These are phyloP conservation scores for Mytilinidion resinicola DNA, from an alignment of 495 filamentous ascomycete species.

Conservation along the genomic window DNA sequence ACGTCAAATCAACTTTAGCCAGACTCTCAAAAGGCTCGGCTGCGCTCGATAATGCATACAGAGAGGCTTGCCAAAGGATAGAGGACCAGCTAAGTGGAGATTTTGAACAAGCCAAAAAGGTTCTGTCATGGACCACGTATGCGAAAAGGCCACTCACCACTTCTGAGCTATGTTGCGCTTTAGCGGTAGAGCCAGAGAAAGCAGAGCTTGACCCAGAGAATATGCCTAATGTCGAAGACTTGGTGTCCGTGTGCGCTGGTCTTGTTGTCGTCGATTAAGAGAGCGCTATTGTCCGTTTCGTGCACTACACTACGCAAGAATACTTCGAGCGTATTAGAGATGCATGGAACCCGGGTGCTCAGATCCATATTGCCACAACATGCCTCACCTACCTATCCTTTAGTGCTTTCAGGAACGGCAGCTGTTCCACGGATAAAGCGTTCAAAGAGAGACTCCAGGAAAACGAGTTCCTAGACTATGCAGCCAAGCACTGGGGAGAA, in stretches of 20 bases:
- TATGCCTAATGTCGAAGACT: conserved; percentile 34
- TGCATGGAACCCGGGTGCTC: conserved; percentile 36
- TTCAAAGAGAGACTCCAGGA: conserved; percentile 25
- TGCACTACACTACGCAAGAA: conserved; percentile 50
- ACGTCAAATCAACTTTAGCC: conserved; percentile 35
- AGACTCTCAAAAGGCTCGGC: conserved; percentile 28
- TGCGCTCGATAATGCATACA: conserved; percentile 39
- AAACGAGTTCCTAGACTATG: conserved; percentile 41
- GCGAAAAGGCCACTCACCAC: conserved; percentile 37
- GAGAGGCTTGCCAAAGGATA: conserved; percentile 42
- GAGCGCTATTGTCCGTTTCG: conserved; percentile 44
- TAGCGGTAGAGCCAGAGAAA: conserved; percentile 35
- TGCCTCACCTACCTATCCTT: conserved; percentile 46
- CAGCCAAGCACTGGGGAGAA: conserved; percentile 41
- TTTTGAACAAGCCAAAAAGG: conserved; percentile 31
- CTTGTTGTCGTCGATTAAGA: conserved; percentile 46
- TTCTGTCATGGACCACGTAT: conserved; percentile 43
- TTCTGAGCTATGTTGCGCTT: conserved; percentile 44
- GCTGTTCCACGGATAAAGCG: conserved; percentile 26
- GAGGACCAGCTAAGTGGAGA: conserved; percentile 31
- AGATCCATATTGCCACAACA: conserved; percentile 32
- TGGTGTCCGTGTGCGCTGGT: conserved; percentile 47
- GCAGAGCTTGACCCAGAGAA: conserved; percentile 38
- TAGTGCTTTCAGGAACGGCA: conserved; percentile 30
- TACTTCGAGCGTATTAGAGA: conserved; percentile 42